phyloP scores from a whole-genome alignment of 73 alveolate genomes.

The Paraurostyla sp. region DNA sequence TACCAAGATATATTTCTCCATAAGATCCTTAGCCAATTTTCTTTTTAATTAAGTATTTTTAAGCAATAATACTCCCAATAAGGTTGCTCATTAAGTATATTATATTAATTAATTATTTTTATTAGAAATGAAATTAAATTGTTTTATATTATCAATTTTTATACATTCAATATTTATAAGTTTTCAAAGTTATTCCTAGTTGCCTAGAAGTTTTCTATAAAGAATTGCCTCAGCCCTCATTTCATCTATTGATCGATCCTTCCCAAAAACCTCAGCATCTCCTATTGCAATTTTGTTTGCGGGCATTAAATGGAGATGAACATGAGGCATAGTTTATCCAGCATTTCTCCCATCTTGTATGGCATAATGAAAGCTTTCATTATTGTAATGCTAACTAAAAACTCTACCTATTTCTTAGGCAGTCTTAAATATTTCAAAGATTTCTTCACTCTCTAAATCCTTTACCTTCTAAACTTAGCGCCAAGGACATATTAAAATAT shows the following conservation, averaged over 20 bases:
- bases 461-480: conserved; percentile 77
- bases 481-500: conserved; percentile 83
- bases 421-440: conserved; percentile 78
- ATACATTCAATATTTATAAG: conserved; percentile 62
- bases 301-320: conserved; percentile 88
- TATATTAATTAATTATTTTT: not conserved
- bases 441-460: conserved; percentile 78
- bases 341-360: conserved; percentile 89
- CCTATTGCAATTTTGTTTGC: conserved; percentile 70
- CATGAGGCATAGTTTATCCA: conserved; percentile 90
- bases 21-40: conserved; percentile 64
- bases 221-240: conserved; percentile 71
- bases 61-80: conserved; percentile 73
- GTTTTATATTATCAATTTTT: not conserved
- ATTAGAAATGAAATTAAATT: not conserved
- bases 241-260: conserved; percentile 78
- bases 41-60: conserved; percentile 28
- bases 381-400: conserved; percentile 35
- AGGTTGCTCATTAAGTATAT: conserved; percentile 24
- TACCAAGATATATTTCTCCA: conserved; percentile 55
- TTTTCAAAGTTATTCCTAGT: conserved; percentile 6
- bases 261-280: conserved; percentile 70
- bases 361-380: conserved; percentile 48
- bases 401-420: conserved; percentile 71
- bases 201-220: not conserved